Evolutionary conservation across 345 rosid genomes (phyloP).

Genomic region (Citropsis articulata): DNA sequence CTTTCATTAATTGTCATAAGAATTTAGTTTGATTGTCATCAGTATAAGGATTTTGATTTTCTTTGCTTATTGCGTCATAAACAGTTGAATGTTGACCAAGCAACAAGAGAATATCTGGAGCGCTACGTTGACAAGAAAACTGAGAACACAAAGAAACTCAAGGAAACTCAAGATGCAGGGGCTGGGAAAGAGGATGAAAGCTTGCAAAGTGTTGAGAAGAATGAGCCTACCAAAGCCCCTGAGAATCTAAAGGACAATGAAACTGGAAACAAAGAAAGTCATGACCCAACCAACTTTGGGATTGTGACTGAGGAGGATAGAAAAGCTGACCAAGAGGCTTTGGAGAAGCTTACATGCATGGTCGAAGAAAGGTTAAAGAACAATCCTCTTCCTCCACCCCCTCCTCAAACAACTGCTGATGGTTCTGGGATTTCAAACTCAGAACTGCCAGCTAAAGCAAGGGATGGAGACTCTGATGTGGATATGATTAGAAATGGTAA

Average conservation of each 20-base stretch:
- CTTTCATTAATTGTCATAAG: not conserved
- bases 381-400: slow-evolving; percentile 92
- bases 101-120: slow-evolving; percentile 80
- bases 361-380: slow-evolving; percentile 81
- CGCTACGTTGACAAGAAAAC: slow-evolving; percentile 78
- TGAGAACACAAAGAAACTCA: slow-evolving; percentile 61
- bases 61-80: slow-evolving; percentile 11
- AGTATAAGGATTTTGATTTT: not conserved
- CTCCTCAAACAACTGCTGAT: slow-evolving; percentile 52
- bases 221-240: slow-evolving; percentile 29
- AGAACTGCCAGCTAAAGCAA: slow-evolving; percentile 56
- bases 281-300: slow-evolving; percentile 62
- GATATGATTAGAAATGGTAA: slow-evolving; percentile 53
- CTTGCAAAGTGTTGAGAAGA: slow-evolving; percentile 38
- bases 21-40: slow-evolving; percentile 2
- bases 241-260: slow-evolving; percentile 51
- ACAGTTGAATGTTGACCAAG: slow-evolving; percentile 88
- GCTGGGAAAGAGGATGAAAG: slow-evolving; percentile 48
- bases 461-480: slow-evolving; percentile 62
- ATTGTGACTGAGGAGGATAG: slow-evolving; percentile 80
- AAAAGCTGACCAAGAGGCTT: slow-evolving; percentile 70
- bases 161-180: slow-evolving; percentile 44
- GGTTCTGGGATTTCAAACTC: slow-evolving; percentile 40
- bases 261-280: slow-evolving; percentile 49
- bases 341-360: slow-evolving; percentile 62